Base-by-base conservation (phyloP, 768 basidiomycete genomes). In the Russula compacta region DNA sequence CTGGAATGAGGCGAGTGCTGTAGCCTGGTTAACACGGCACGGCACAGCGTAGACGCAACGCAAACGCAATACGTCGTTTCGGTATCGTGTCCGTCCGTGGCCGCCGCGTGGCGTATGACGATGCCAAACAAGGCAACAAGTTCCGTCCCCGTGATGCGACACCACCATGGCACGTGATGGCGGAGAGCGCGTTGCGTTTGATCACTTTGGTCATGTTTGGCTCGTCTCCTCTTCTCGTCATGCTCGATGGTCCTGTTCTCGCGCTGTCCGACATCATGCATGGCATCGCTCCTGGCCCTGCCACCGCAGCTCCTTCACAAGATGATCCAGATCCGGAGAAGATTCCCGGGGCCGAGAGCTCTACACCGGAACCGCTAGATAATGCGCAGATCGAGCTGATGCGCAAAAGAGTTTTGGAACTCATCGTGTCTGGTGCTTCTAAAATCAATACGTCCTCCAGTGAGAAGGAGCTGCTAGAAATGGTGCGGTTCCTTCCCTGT, bases 241-340 rank as follows among this genome's bases (percentile, higher is more conserved):
- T 76, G 73, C 67, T 70, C 15, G 77, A 75, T 54, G 71, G 60
- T 24, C 76, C 75, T 5, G 69, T 76, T 9, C 75, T 84, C 32
- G 74, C 77, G 7, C 73, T 85, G 49, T 81, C 79, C 39, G 84
- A 85, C 63, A 79, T 83, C 44, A 76, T 83, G 58, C 79, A 81
- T 61, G 67, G 76, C 36, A 76, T 80, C 70, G 80, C 83, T 11
- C 79, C 82, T 4, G 78, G 80, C 1, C 83, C 81, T 53, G 11
- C 21, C 24, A 70, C 71, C 0, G 17, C 59, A 5, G 75, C 76
- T 48, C 62, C 56, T 9, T 33, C 58, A 56, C 70, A 67, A 60
- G 72, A 68, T 35, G 66, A 53, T 65, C 60, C 44, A 15, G 43
- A 67, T 65, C 60, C 44, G n/a, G 43, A 67, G 17, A 64, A 66